These are phyloP conservation scores for Gracilaria domingensis DNA, from an alignment of 23 red algal species.

Conservation along the genomic window DNA sequence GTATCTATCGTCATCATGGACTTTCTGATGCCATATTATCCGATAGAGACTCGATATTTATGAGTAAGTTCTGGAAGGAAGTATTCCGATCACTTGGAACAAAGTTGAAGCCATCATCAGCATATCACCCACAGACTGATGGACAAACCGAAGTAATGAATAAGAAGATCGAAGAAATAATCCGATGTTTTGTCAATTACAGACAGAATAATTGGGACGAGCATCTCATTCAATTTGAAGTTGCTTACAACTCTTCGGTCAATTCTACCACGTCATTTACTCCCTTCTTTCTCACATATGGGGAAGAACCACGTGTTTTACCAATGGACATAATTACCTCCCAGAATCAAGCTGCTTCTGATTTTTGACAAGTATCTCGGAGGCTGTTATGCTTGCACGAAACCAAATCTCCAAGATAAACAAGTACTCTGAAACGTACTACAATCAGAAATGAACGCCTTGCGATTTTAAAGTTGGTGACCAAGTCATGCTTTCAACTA, in stretches of 20 bases:
- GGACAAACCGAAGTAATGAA: slow-evolving; percentile 52
- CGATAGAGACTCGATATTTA: slow-evolving; percentile 35
- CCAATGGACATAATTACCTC: not conserved
- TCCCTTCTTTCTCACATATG: slow-evolving; percentile 18
- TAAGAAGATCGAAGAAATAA: slow-evolving; percentile 51
- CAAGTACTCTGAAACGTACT: not conserved
- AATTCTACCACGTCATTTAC: not conserved
- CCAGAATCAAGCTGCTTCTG: slow-evolving; percentile 4
- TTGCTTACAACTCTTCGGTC: slow-evolving; percentile 12
- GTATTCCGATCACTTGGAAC: not conserved
- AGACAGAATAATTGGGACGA: slow-evolving; percentile 14
- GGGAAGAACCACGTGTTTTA: not conserved
- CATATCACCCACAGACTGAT: slow-evolving; percentile 51
- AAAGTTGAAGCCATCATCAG: slow-evolving; percentile 14
- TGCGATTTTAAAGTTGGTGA: slow-evolving; percentile 24
- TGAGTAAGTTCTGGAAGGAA: slow-evolving; percentile 35
- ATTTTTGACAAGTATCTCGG: not conserved
- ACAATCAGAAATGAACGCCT: not conserved
- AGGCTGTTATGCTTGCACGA: not conserved
- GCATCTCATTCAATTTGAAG: slow-evolving; percentile 29
- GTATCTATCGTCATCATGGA: slow-evolving; percentile 29
- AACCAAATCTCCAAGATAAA: not conserved
- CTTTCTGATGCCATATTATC: not conserved
- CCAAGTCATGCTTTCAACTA: slow-evolving; percentile 22
- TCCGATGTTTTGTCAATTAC: slow-evolving; percentile 30